Conservation (phyloP, 1,284 basidiomycete species). For the Calocybe gambosa region DNA sequence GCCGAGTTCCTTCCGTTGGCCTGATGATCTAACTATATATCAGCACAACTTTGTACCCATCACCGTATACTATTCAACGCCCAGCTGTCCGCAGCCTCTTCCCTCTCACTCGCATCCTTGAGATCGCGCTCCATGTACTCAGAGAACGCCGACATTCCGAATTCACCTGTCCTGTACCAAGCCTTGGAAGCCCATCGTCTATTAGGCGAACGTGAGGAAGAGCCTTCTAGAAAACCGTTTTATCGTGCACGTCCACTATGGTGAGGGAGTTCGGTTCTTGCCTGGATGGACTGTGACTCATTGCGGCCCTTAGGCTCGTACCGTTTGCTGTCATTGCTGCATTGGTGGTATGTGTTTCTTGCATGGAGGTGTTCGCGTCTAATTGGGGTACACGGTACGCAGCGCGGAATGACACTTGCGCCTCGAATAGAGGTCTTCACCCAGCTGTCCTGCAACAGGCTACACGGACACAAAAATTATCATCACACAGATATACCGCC, state of each 20-base stretch:
- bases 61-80: neutral
- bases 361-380: conserved; percentile 2
- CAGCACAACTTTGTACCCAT: neutral
- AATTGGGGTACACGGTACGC: conserved; percentile 6
- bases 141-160: conserved; percentile 15
- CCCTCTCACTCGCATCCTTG: neutral
- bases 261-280: conserved; percentile 20
- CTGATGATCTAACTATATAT: neutral
- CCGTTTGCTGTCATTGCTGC: conserved; percentile 66
- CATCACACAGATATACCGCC: conserved; percentile 21
- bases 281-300: neutral
- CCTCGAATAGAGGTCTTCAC: conserved; percentile 73
- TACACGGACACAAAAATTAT: conserved; percentile 41
- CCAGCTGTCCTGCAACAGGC: conserved; percentile 61
- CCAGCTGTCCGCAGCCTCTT: neutral
- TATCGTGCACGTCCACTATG: conserved; percentile 63
- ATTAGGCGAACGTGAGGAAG: conserved; percentile 19
- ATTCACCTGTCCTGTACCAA: conserved; percentile 10
- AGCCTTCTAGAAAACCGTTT: conserved; percentile 49
- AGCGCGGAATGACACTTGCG: conserved; percentile 77
- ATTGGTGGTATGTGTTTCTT: conserved; percentile 44
- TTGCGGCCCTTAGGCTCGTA: conserved; percentile 48
- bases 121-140: conserved; percentile 12
- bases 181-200: conserved; percentile 17
- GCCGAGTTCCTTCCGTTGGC: neutral